Percentiles rank a stretch among this genome's conserved stretches.
These are phyloP conservation scores for Chimonanthus salicifolius DNA, from an alignment of 164 flowering plant species.

Conservation along the genomic window DNA sequence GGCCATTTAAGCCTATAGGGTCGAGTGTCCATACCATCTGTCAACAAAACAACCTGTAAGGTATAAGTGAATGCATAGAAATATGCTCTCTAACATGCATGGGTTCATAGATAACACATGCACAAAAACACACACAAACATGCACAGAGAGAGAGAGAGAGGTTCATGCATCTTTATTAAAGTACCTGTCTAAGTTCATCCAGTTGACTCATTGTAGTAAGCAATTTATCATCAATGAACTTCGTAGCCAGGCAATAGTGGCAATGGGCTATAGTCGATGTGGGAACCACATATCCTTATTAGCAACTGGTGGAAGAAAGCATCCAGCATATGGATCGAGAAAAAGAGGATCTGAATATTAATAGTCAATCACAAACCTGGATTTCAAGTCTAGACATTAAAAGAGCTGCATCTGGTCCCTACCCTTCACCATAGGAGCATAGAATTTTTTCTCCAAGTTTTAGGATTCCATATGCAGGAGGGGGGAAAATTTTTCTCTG, in stretches of 20 bases:
- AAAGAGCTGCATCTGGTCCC: background rate
- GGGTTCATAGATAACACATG: background rate
- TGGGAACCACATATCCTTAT: constrained; percentile 17
- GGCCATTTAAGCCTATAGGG: constrained; percentile 88
- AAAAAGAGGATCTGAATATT: constrained; percentile 68
- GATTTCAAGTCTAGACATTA: background rate
- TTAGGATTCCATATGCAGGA: background rate
- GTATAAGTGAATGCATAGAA: constrained; percentile 13
- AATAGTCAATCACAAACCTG: background rate
- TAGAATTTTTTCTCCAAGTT: background rate
- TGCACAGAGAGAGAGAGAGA: background rate
- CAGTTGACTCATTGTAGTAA: constrained; percentile 27
- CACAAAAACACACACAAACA: background rate
- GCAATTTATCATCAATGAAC: constrained; percentile 78
- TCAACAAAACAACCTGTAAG: constrained; percentile 74
- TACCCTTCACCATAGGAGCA: background rate
- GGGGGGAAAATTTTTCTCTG: background rate
- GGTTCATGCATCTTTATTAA: background rate
- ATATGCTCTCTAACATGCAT: background rate
- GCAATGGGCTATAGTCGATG: constrained; percentile 14
- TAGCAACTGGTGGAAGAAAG: constrained; percentile 29
- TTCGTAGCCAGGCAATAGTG: constrained; percentile 76
- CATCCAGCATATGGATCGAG: constrained; percentile 76
- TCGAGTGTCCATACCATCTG: constrained; percentile 96
- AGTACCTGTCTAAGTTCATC: constrained; percentile 76